Base-by-base conservation (phyloP, 257 asterid genomes). In the Solanum infundibuliforme region DNA sequence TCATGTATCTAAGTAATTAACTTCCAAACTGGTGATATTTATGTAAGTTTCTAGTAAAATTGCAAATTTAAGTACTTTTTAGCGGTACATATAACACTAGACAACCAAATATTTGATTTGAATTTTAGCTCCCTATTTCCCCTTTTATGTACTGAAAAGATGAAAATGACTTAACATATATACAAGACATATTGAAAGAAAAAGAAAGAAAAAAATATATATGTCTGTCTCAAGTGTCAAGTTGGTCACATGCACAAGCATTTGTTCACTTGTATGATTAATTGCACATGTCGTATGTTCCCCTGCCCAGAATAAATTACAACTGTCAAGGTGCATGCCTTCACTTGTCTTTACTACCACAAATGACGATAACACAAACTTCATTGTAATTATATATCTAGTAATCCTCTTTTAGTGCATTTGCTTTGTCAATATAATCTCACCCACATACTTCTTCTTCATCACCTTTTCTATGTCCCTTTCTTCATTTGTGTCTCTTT, bases 231-330 rank as follows among this genome's bases (percentile, higher is more conserved):
- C 85, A 81, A 46, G 68, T 81, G 13, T 52, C 85, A 79, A 79
- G 85, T 43, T 92, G 85, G 68, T 81, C 85, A 81, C 85, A 81
- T 81, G 68, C 92, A 58, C 76, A 76, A 83, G 81, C 79, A 83
- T 65, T 89, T 85, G 84, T 89, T 65, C 74, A 81, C 32, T 81
- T 81, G 18, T 89, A 94, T 91, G 92, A 94, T 46, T 86, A 71
- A 72, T 91, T 90, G 96, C 98, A 96, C 98, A 95, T 94, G 98
- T 91, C 87, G 69, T 55, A 46, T 94, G 97, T 93, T 94, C 97
- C 97, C 98, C 91, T 89, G 79, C 88, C 91, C 90, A 91, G 87
- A 87, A 91, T 90, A 94, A 93, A 83, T 76, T 89, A 93, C 95
- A 93, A 90, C 95, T 93, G 95, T 92, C 96, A 90, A 88, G 35